These are phyloP conservation scores for Angophora floribunda DNA, from an alignment of 345 rosid genomes.

Conservation along the genomic window DNA sequence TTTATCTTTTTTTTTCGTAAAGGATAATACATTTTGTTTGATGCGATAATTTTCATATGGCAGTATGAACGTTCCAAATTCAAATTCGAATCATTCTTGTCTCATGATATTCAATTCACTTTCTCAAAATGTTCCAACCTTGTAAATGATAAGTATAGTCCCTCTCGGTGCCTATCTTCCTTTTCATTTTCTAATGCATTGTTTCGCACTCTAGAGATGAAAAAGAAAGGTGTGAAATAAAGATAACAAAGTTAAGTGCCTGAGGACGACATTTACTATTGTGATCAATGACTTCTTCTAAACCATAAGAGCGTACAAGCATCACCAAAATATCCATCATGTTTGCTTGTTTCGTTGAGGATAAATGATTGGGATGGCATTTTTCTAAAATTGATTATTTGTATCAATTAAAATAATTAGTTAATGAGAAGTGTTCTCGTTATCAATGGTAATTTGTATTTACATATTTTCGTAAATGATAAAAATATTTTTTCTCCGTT, in stretches of 20 bases:
- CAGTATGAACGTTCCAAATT: fast-evolving
- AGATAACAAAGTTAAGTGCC: neutral
- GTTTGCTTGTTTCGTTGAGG: fast-evolving
- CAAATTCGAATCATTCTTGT: neutral
- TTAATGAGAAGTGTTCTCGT: neutral
- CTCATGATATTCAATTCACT: neutral
- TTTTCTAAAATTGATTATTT: neutral
- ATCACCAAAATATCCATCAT: neutral
- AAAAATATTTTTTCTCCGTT: too few species aligned
- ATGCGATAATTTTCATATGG: fast-evolving
- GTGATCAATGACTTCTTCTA: neutral
- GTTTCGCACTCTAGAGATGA: fast-evolving
- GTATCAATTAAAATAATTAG: neutral
- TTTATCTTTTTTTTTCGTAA: fast-evolving
- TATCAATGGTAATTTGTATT: fast-evolving
- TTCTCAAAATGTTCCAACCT: neutral
- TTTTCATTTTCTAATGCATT: fast-evolving
- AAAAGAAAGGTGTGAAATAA: neutral
- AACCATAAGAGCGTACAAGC: neutral
- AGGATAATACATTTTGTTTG: fast-evolving
- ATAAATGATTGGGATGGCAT: neutral
- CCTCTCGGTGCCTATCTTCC: neutral
- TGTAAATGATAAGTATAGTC: neutral
- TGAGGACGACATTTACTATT: neutral
- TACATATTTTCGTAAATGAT: neutral